These are phyloP conservation scores for Saccharomyces hybrid DNA, from an alignment of 1,139 yeast genomes.

Conservation along the genomic window DNA sequence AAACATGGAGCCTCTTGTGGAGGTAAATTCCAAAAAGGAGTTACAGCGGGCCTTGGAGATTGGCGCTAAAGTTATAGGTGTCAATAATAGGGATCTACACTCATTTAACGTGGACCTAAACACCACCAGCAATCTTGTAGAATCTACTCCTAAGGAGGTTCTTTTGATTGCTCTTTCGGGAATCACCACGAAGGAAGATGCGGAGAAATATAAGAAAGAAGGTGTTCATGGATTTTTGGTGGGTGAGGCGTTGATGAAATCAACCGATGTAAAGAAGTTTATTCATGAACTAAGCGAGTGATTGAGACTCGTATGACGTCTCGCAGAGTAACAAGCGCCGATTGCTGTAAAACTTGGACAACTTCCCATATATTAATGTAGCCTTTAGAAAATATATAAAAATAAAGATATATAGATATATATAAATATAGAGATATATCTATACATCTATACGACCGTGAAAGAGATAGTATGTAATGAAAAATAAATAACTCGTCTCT, in stretches of 20 bases:
- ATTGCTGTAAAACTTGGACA: too few species aligned
- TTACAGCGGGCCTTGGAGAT: conserved; percentile 60
- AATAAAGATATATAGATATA: too few species aligned
- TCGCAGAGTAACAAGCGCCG: too few species aligned
- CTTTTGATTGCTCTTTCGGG: conserved; percentile 85
- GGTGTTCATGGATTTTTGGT: conserved; percentile 86
- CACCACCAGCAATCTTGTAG: conserved; percentile 67
- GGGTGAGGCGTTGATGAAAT: conserved; percentile 94
- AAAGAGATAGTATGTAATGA: too few species aligned
- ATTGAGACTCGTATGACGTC: too few species aligned
- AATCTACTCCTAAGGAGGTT: conserved; percentile 55
- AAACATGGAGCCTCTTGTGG: conserved; percentile 95
- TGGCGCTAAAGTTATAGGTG: conserved; percentile 80
- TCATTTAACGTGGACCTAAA: conserved; percentile 83
- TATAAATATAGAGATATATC: too few species aligned
- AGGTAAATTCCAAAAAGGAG: conserved; percentile 74
- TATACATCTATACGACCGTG: too few species aligned
- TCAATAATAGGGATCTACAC: conserved; percentile 85
- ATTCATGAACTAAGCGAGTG: too few species aligned
- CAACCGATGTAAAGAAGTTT: conserved; percentile 38
- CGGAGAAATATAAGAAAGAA: conserved; percentile 57
- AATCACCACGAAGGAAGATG: conserved; percentile 62
- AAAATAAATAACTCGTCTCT: too few species aligned
- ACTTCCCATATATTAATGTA: too few species aligned
- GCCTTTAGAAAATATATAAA: too few species aligned